phyloP scores from a whole-genome alignment of 805 yeast genomes.

The Priceomyces medius region DNA sequence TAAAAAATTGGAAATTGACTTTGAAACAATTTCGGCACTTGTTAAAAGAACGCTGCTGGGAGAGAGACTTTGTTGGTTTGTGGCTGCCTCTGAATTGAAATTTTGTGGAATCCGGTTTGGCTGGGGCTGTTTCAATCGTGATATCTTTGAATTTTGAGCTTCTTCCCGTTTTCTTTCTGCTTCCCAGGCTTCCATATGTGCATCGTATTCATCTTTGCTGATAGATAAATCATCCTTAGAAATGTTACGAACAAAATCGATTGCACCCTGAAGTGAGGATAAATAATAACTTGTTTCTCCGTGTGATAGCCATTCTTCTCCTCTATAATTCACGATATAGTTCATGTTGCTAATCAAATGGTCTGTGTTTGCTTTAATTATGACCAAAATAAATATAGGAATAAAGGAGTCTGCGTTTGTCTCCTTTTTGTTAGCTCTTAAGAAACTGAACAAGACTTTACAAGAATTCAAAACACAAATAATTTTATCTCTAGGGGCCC shows the following conservation, averaged over 20 bases:
- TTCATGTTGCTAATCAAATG: slow-evolving; percentile 73
- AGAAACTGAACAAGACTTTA: slow-evolving; percentile 84
- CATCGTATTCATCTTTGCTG: slow-evolving; percentile 55
- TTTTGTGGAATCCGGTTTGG: slow-evolving; percentile 16
- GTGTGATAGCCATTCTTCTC: slow-evolving; percentile 60
- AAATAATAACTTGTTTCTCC: slow-evolving; percentile 93
- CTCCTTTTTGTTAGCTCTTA: slow-evolving; percentile 69
- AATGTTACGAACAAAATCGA: slow-evolving; percentile 69
- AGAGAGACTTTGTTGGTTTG: slow-evolving; percentile 18
- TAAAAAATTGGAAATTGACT: slow-evolving; percentile 44
- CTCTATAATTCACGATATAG: slow-evolving; percentile 83
- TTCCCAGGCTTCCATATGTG: slow-evolving; percentile 52
- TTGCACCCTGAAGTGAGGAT: slow-evolving; percentile 87
- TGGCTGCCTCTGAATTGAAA: slow-evolving; percentile 1
- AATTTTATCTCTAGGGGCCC: slow-evolving; percentile 93
- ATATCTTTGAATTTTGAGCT: neutral
- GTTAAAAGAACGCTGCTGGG: slow-evolving; percentile 41
- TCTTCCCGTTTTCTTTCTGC: slow-evolving; percentile 28
- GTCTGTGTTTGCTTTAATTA: slow-evolving; percentile 64
- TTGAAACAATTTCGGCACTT: slow-evolving; percentile 52
- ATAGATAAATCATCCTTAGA: slow-evolving; percentile 60
- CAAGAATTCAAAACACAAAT: slow-evolving; percentile 90
- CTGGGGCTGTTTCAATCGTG: slow-evolving; percentile 9
- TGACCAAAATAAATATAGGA: slow-evolving; percentile 81
- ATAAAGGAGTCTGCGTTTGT: slow-evolving; percentile 89